Percentiles rank a stretch among this genome's conserved stretches.
phyloP scores from a whole-genome alignment of 208 protist genomes.

The Leishmania tarentolae region DNA sequence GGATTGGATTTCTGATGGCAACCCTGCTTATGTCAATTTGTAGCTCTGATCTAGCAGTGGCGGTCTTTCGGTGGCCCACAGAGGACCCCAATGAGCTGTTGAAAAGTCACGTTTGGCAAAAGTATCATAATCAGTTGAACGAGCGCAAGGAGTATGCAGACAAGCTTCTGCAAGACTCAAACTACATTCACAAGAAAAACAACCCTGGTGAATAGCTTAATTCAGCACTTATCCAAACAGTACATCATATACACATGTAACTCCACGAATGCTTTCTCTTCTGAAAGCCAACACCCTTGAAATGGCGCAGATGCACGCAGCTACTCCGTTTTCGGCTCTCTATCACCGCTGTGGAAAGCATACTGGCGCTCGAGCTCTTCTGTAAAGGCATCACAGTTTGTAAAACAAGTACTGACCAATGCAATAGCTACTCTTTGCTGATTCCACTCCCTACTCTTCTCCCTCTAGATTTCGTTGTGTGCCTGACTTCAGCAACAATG shows the following conservation, averaged over 20 bases:
- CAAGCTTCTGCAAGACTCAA: conserved; percentile 77
- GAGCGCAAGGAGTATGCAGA: conserved; percentile 68
- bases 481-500: conserved; percentile 28
- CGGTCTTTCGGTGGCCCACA: conserved; percentile 69
- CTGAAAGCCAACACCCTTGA: not conserved
- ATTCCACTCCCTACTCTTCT: not conserved
- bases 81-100: conserved; percentile 81
- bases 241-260: not conserved
- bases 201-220: conserved; percentile 36
- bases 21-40: conserved; percentile 47
- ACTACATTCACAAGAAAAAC: conserved; percentile 73
- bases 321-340: not conserved
- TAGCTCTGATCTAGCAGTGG: conserved; percentile 47
- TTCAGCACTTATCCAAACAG: conserved; percentile 1
- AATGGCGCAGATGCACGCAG: not conserved
- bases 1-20: conserved; percentile 47
- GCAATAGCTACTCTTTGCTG: not conserved
- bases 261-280: not conserved
- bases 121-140: conserved; percentile 66
- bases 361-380: no score
- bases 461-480: not conserved
- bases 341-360: no score
- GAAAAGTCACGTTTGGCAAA: conserved; percentile 67
- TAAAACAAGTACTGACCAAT: not conserved
- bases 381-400: not conserved